These are phyloP conservation scores for Schwanniomyces etchellsii DNA, from an alignment of 1,139 yeast species.

Conservation along the genomic window DNA sequence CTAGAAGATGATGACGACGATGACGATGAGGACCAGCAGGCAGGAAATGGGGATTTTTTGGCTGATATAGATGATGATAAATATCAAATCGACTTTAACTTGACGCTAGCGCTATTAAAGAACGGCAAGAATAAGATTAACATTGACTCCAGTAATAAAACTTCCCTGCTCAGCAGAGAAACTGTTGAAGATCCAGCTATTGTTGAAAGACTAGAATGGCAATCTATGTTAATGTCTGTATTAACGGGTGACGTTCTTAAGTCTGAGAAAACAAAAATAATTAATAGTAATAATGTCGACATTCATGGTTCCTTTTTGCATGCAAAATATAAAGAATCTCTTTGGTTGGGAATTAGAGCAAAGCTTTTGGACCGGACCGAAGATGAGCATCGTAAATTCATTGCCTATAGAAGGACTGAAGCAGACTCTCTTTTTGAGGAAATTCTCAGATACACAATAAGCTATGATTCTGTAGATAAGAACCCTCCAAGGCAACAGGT, in stretches of 20 bases:
- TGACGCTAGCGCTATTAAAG: slow-evolving; percentile 33
- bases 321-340: slow-evolving; percentile 64
- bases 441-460: slow-evolving; percentile 56
- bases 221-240: slow-evolving; percentile 84
- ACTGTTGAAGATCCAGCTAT: slow-evolving; percentile 58
- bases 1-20: slow-evolving; percentile 20
- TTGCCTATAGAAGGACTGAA: slow-evolving; percentile 66
- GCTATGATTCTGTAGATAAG: slow-evolving; percentile 26
- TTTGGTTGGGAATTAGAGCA: slow-evolving; percentile 80
- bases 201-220: slow-evolving; percentile 90
- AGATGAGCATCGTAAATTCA: slow-evolving; percentile 69
- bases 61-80: slow-evolving; percentile 41
- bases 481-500: slow-evolving; percentile 47
- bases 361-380: slow-evolving; percentile 76
- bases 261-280: slow-evolving; percentile 83
- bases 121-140: slow-evolving; percentile 26
- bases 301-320: slow-evolving; percentile 46
- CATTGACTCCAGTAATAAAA: slow-evolving; percentile 28
- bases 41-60: slow-evolving; percentile 28
- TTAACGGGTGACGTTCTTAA: slow-evolving; percentile 91
- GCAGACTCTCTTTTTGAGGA: slow-evolving; percentile 75
- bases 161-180: slow-evolving; percentile 37
- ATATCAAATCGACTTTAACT: slow-evolving; percentile 35
- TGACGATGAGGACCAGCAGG: slow-evolving; percentile 15
- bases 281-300: slow-evolving; percentile 36